Percentiles rank a stretch among this genome's conserved stretches.
These are phyloP conservation scores for Aquilaria agallochum DNA, from an alignment of 441 rosid species.

Conservation along the genomic window DNA sequence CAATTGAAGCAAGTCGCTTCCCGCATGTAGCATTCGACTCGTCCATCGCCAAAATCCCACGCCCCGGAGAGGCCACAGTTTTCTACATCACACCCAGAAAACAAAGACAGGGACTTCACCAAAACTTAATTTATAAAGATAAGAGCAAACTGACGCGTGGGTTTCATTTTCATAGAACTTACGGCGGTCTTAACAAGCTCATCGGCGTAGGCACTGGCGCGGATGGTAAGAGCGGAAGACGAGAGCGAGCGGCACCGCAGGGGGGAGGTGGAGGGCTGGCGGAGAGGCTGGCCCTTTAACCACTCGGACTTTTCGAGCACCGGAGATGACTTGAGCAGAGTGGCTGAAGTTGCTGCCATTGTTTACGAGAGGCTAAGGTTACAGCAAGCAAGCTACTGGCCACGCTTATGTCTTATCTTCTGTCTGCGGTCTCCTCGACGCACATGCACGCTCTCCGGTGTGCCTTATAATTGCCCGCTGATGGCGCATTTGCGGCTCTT, in stretches of 20 bases:
- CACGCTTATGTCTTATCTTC: conserved; percentile 34
- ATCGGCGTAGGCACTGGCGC: conserved; percentile 80
- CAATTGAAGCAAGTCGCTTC: conserved; percentile 69
- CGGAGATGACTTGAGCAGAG: conserved; percentile 66
- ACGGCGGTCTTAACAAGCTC: conserved; percentile 95
- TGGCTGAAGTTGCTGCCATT: conserved; percentile 76
- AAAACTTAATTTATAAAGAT: neutral
- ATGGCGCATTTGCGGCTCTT: conserved; percentile 72
- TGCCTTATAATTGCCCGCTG: conserved; percentile 47
- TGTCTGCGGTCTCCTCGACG: conserved; percentile 32
- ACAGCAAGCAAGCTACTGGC: conserved; percentile 11
- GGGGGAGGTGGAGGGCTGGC: conserved; percentile 46
- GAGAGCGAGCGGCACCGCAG: conserved; percentile 34
- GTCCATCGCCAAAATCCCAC: conserved; percentile 96
- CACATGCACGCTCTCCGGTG: conserved; percentile 31
- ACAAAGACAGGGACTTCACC: neutral
- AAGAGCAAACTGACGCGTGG: neutral
- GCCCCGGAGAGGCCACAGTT: conserved; percentile 89
- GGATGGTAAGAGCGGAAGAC: conserved; percentile 42
- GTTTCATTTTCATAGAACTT: conserved; percentile 15
- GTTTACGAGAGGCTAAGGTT: conserved; percentile 22
- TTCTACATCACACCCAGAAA: conserved; percentile 34
- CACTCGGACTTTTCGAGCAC: conserved; percentile 75
- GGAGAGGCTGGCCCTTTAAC: conserved; percentile 59
- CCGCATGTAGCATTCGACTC: conserved; percentile 97